Percentiles rank a stretch among this genome's conserved stretches.
Evolutionary conservation across 768 basidiomycete genomes (phyloP).

Genomic region (Leucosporidium creatinivorum): DNA sequence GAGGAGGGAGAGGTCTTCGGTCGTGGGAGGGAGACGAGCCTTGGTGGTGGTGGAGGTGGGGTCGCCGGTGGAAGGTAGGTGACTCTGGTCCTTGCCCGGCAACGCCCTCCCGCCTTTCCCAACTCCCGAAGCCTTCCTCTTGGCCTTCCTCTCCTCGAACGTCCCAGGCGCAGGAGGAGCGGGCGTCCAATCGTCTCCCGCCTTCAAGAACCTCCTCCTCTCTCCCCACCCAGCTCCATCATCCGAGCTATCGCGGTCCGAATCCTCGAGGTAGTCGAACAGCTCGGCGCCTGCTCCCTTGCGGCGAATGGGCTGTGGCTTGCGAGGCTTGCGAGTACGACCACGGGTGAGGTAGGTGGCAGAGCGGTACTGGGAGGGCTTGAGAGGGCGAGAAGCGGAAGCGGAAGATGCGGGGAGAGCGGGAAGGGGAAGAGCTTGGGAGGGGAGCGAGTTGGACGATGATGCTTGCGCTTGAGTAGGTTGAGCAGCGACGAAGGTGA

Average conservation of each 20-base stretch:
- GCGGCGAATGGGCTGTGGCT: background rate
- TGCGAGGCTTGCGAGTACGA: conserved; percentile 6
- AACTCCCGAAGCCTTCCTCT: background rate
- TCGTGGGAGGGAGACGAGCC: no score
- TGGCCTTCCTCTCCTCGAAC: background rate
- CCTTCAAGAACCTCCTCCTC: no score
- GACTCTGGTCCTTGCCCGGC: no score
- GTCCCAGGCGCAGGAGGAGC: background rate
- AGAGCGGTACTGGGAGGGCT: background rate
- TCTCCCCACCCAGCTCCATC: no score
- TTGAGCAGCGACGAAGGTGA: background rate
- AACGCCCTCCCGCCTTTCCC: no score
- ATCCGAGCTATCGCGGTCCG: background rate
- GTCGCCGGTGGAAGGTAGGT: no score
- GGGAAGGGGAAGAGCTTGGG: background rate
- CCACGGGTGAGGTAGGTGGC: background rate
- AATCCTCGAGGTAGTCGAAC: conserved; percentile 12
- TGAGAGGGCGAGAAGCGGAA: background rate
- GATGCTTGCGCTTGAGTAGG: no score
- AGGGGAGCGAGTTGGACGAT: background rate
- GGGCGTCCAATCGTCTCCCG: conserved; percentile 9
- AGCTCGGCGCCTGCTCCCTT: conserved; percentile 4
- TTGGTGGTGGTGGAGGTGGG: no score
- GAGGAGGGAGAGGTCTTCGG: background rate
- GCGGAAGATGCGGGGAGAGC: background rate